Conservation (phyloP, 2,329 filamentous ascomycete species). For the Fonsecaea nubica region DNA sequence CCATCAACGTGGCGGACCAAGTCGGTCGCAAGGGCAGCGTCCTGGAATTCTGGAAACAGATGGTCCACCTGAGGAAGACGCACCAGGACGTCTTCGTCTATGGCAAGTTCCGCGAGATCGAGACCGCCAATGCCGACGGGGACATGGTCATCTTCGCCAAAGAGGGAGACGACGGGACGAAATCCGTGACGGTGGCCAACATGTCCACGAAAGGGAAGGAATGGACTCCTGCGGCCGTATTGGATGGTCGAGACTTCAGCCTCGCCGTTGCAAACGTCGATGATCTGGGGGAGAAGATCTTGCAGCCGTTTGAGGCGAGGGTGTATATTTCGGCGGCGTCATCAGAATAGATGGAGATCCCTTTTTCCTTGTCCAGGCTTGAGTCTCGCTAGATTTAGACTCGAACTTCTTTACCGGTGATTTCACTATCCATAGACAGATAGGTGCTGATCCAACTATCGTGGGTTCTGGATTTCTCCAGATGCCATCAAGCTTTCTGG, state of each 20-base stretch:
- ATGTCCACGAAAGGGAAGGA: slow-evolving; percentile 6
- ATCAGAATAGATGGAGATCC: not conserved
- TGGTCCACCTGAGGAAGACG: slow-evolving; percentile 61
- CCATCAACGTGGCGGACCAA: slow-evolving; percentile 66
- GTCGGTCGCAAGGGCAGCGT: slow-evolving; percentile 53
- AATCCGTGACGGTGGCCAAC: slow-evolving; percentile 11
- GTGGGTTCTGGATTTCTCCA: no score
- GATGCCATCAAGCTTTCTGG: no score
- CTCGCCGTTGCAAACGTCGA: slow-evolving; percentile 4
- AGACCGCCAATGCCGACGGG: not conserved
- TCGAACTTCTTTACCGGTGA: no score
- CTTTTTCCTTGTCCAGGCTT: no score
- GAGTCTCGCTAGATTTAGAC: no score
- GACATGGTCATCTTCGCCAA: slow-evolving; percentile 11
- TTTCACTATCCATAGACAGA: no score
- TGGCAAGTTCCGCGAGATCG: slow-evolving; percentile 16
- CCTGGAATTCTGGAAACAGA: slow-evolving; percentile 66
- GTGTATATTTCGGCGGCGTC: slow-evolving; percentile 4
- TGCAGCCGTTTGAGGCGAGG: slow-evolving; percentile 13
- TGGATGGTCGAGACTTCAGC: slow-evolving; percentile 3
- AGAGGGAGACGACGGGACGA: not conserved
- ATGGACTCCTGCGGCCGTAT: not conserved
- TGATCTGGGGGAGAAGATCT: not conserved
- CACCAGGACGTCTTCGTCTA: slow-evolving; percentile 61
- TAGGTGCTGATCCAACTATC: no score